Percentiles rank a stretch among this genome's conserved stretches.
These are phyloP conservation scores for Harringtonia lauricola DNA, from an alignment of 2,329 filamentous ascomycete genomes.

Conservation along the genomic window DNA sequence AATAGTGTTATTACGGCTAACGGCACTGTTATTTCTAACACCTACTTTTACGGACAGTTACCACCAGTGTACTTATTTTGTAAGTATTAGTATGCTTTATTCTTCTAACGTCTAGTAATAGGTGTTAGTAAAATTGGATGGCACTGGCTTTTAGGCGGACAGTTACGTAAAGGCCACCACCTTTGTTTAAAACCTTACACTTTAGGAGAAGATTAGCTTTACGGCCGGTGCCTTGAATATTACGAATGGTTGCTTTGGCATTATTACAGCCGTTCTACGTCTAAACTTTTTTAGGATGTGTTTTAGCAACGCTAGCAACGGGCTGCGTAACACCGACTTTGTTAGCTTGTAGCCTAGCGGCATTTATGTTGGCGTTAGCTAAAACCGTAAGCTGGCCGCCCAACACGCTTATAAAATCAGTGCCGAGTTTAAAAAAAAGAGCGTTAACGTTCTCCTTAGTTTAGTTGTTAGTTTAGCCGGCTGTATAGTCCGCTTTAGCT, in stretches of 20 bases:
- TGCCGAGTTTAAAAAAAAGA: constrained; percentile 63
- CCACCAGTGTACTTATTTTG: constrained; percentile 40
- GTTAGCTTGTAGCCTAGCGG: constrained; percentile 25
- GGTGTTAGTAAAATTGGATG: constrained; percentile 37
- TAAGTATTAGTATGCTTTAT: constrained; percentile 18
- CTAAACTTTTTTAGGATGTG: constrained; percentile 33
- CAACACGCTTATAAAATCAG: constrained; percentile 64
- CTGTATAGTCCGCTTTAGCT: constrained; percentile 46
- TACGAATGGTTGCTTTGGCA: constrained; percentile 36
- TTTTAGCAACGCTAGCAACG: constrained; percentile 32
- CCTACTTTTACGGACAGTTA: constrained; percentile 37
- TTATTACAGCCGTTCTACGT: constrained; percentile 25
- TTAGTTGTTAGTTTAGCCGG: constrained; percentile 62
- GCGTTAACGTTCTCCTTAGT: constrained; percentile 67
- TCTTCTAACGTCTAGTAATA: not conserved
- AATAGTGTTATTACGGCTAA: too few species aligned
- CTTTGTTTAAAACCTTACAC: constrained; percentile 60
- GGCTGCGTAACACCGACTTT: constrained; percentile 29
- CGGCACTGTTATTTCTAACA: constrained; percentile 16
- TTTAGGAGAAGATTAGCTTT: constrained; percentile 66
- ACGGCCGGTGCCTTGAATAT: constrained; percentile 57
- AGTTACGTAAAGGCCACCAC: constrained; percentile 56
- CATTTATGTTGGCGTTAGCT: constrained; percentile 25
- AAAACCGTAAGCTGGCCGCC: constrained; percentile 62
- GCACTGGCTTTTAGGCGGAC: constrained; percentile 52